A percentile compares a stretch with the other conserved stretches of the same genome.
Conservation (phyloP, 2,329 filamentous ascomycete species). For the Volutella citrinella region DNA sequence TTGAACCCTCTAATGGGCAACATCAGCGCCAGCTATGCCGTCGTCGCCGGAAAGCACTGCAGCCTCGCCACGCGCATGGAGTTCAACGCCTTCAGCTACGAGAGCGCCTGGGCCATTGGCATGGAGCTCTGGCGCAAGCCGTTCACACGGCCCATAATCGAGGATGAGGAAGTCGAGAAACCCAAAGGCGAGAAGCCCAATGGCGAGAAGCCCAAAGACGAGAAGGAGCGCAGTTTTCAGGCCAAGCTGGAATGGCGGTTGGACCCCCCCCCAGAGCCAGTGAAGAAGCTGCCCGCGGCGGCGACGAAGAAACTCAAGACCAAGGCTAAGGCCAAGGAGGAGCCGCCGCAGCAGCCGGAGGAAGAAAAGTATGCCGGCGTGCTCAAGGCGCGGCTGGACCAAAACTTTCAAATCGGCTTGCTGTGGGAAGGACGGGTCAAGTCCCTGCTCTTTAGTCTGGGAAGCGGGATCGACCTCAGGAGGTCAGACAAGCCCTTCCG, state of each 20-base stretch:
- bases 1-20: conserved; percentile 94
- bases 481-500: conserved; percentile 74
- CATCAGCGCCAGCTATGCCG: conserved; percentile 85
- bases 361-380: conserved; percentile 77
- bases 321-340: too few species aligned
- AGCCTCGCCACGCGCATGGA: conserved; percentile 88
- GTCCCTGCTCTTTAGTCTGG: conserved; percentile 87
- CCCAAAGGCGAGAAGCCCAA: too few species aligned
- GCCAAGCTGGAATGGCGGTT: conserved; percentile 52
- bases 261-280: conserved; percentile 36
- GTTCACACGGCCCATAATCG: conserved; percentile 35
- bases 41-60: conserved; percentile 78
- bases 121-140: conserved; percentile 86
- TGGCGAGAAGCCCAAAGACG: too few species aligned
- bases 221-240: conserved; percentile 47
- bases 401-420: conserved; percentile 80
- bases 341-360: conserved; percentile 13
- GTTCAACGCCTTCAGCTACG: conserved; percentile 98
- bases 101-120: conserved; percentile 88
- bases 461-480: conserved; percentile 78
- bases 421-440: conserved; percentile 94
- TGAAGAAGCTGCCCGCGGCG: conserved; percentile 8
- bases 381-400: conserved; percentile 84
- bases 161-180: conserved; percentile 24
- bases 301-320: too few species aligned